Conservation (phyloP, 345 rosid species). For the Eucalyptus polybractea region DNA sequence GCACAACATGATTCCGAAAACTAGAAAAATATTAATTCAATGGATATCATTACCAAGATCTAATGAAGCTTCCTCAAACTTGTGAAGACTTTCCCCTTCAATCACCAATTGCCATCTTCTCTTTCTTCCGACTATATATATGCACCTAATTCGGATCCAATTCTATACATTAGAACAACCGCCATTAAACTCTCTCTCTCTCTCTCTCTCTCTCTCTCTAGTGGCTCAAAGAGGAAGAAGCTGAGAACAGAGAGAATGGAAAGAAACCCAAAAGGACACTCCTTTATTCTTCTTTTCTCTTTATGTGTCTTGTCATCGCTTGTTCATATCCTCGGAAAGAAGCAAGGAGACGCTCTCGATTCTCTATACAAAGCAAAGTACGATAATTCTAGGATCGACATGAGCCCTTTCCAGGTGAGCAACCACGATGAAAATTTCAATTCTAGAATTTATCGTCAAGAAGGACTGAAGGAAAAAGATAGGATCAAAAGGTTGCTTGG, state of each 20-base stretch:
- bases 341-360: slow-evolving; percentile 7
- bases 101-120: not conserved
- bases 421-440: not conserved
- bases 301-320: not conserved
- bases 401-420: not conserved
- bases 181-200: not conserved
- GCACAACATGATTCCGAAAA: not conserved
- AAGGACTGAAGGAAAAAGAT: slow-evolving; percentile 9
- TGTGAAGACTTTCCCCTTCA: not conserved
- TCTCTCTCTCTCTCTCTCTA: not conserved
- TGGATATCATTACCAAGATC: not conserved
- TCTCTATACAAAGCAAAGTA: slow-evolving; percentile 9
- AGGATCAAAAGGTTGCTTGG: slow-evolving; percentile 41
- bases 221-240: not conserved
- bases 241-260: not conserved
- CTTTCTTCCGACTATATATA: not conserved
- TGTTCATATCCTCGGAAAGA: not conserved
- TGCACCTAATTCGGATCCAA: not conserved
- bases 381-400: slow-evolving; percentile 3
- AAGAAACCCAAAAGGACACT: not conserved
- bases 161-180: not conserved
- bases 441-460: not conserved
- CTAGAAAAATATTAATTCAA: too few species aligned
- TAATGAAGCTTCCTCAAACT: not conserved
- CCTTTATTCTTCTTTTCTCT: not conserved